Conservation (phyloP, 768 basidiomycete genomes). For the Kwoniella sp. region DNA sequence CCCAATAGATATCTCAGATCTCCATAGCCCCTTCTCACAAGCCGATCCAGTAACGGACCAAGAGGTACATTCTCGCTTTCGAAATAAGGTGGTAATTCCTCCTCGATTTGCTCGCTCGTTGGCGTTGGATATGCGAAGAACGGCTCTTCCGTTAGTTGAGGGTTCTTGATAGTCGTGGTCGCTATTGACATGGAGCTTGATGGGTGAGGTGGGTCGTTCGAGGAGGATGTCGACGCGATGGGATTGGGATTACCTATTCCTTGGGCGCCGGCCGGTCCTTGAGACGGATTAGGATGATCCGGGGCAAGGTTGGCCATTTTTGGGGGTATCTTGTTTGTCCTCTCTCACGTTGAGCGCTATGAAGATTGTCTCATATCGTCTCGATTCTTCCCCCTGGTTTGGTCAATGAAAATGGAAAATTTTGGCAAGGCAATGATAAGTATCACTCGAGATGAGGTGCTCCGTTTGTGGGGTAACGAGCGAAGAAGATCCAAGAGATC, state of each 20-base stretch:
- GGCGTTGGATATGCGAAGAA: slow-evolving; percentile 46
- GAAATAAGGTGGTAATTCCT: slow-evolving; percentile 46
- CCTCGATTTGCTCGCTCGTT: slow-evolving; percentile 34
- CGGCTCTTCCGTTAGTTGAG: slow-evolving; percentile 42
- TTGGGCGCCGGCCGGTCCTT: background rate
- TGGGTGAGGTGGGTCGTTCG: background rate
- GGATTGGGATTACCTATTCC: no score
- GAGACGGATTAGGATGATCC: background rate
- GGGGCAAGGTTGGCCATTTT: background rate
- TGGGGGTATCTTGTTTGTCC: background rate
- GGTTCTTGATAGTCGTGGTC: slow-evolving; percentile 19
- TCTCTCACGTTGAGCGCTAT: background rate
- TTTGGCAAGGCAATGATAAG: background rate
- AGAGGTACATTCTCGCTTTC: slow-evolving; percentile 42
- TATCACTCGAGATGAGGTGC: background rate
- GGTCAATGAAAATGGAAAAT: no score
- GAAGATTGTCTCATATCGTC: background rate
- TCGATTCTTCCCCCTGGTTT: background rate
- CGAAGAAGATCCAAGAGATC: background rate
- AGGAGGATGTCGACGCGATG: background rate
- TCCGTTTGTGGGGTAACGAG: background rate
- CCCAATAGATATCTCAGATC: slow-evolving; percentile 39
- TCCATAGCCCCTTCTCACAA: slow-evolving; percentile 40
- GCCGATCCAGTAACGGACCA: slow-evolving; percentile 35
- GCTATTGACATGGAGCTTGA: background rate